Base-by-base conservation (phyloP, 1,284 basidiomycete species). In the Inonotus obliquus region DNA sequence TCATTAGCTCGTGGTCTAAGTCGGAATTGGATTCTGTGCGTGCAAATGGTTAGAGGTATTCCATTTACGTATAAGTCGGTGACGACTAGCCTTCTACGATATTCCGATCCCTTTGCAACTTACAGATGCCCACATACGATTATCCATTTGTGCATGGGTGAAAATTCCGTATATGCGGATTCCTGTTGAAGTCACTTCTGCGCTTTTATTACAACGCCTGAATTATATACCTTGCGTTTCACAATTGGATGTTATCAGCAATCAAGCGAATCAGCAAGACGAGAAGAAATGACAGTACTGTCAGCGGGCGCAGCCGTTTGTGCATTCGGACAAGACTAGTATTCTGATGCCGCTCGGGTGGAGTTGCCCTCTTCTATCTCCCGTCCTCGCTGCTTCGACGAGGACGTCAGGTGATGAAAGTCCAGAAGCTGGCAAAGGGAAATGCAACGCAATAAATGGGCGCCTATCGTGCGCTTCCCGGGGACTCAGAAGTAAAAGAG, bases 91-190 rank as follows among this genome's bases (percentile, higher is more conserved):
- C 57, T 61, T 37, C 35, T 68, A 29, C 71, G 72, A 65, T 89
- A 88, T 65, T 84, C 79, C 57, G 75, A 77, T 10, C 86, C 84
- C 66, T 78, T 81, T 13, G 75, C 75, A 2, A 70, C 80, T 79
- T 52, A 89, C 70, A 0, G 78, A 77, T 29, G 82, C 78, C 87
- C 87, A 88, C 41, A 84, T 75, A 27, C 77, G 77, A 55, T 73
- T 66, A 60, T 81, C 79, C 32, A 86, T 69, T 64, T 86, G 81
- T 0, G 81, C 78, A 61, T 87, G 85, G 0, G 83, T 86, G 60
- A 82, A 85, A 9, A 89, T 77, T 0, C 84, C 84, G 63, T 84
- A 88, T n/a, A 89, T 76, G 53, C 76, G 78, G 61, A 87, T 74
- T 0, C 77, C 85, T 86, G 52, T 0, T 9, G 32, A 32, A 9